These are phyloP conservation scores for Pseudogymnoascus sp. DNA, from an alignment of 2,329 filamentous ascomycete species.

Conservation along the genomic window DNA sequence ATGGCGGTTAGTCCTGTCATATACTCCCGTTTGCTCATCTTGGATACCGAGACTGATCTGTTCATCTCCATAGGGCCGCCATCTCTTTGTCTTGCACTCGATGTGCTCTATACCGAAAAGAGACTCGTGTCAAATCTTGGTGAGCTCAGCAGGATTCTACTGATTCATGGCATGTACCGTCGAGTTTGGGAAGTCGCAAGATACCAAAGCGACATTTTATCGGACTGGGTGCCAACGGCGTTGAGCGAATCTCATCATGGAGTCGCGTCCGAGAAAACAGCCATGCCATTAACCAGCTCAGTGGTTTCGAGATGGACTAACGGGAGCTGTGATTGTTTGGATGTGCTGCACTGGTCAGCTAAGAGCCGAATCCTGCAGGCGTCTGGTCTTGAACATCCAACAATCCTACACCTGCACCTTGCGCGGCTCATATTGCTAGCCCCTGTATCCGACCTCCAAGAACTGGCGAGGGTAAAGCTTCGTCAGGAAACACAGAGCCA, in stretches of 20 bases:
- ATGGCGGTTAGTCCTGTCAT: not conserved
- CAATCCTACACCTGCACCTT: conserved; percentile 48
- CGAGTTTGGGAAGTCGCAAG: conserved; percentile 38
- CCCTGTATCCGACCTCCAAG: conserved; percentile 10
- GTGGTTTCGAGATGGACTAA: conserved; percentile 35
- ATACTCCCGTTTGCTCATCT: not conserved
- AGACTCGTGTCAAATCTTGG: conserved; percentile 33
- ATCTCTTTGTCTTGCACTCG: conserved; percentile 20
- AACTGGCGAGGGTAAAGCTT: conserved; percentile 9
- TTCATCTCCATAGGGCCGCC: conserved; percentile 1
- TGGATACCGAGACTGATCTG: not conserved
- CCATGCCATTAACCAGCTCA: conserved; percentile 19
- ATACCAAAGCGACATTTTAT: conserved; percentile 15
- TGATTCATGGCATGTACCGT: conserved; percentile 41
- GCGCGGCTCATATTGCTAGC: conserved; percentile 44
- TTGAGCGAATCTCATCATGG: conserved; percentile 7
- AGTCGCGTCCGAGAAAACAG: not conserved
- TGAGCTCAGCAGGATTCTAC: conserved; percentile 38
- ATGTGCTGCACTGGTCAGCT: conserved; percentile 51
- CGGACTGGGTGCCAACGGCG: conserved; percentile 18
- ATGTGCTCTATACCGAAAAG: conserved; percentile 41
- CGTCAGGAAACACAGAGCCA: conserved; percentile 38
- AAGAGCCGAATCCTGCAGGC: conserved; percentile 43
- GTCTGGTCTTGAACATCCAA: conserved; percentile 46
- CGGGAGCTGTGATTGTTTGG: conserved; percentile 40